A percentile compares a stretch with the other conserved stretches of the same genome.
phyloP scores from a whole-genome alignment of 306 rosid species.

The apple (Malus domestica) region DNA sequence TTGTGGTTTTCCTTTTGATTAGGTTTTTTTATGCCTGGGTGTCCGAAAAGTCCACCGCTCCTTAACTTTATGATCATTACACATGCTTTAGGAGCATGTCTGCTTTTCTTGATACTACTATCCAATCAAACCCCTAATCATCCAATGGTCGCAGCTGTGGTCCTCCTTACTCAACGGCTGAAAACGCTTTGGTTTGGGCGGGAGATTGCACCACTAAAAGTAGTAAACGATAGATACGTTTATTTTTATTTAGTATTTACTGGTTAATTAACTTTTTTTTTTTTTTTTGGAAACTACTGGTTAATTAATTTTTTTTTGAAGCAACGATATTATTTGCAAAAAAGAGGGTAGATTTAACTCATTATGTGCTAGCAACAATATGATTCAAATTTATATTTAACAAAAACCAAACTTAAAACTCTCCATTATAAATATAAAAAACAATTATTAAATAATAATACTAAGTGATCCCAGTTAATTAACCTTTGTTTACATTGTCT shows the following conservation, averaged over 20 bases:
- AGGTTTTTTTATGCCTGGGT: slow-evolving; percentile 19
- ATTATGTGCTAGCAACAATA: accelerated
- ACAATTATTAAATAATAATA: accelerated
- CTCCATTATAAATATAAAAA: too few species aligned
- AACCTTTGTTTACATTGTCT: background rate
- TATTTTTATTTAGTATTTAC: background rate
- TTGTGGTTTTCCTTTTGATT: slow-evolving; percentile 5
- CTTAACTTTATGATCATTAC: slow-evolving; percentile 46
- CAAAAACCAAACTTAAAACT: accelerated
- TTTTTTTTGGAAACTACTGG: background rate
- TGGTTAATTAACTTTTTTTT: background rate
- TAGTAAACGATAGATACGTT: background rate
- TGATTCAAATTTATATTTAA: accelerated
- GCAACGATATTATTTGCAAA: too few species aligned
- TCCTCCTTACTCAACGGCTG: slow-evolving; percentile 27
- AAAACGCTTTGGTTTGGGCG: slow-evolving; percentile 32
- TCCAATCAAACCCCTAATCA: slow-evolving; percentile 20
- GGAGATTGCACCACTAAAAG: slow-evolving; percentile 29
- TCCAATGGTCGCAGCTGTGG: slow-evolving; percentile 13
- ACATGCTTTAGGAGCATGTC: slow-evolving; percentile 31
- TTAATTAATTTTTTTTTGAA: too few species aligned
- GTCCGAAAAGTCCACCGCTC: slow-evolving; percentile 21
- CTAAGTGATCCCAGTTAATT: background rate
- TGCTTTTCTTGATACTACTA: slow-evolving; percentile 19
- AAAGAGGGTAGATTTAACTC: accelerated